Evolutionary conservation across 1,139 yeast species (phyloP), one percentile per base, ranked within the genome.

Genomic region (Yamadazyma triangularis): DNA sequence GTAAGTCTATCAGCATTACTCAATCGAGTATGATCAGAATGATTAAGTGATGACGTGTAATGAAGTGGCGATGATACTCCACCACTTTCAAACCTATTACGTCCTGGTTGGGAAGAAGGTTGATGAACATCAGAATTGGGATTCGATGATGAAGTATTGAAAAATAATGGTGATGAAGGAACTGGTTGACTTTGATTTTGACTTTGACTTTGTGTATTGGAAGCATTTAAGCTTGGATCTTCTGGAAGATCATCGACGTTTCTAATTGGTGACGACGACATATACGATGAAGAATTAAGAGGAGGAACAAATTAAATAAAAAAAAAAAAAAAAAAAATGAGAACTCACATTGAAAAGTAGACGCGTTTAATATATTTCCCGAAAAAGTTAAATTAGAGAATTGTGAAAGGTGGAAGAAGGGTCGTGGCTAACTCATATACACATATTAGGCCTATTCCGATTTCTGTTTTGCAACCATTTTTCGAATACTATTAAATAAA

Each of bases 121-220:
- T 41, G 47, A 32, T 42, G 44, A 16, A 39, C 44, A 35, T 67
- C 73, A 9, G 72, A 65, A 29, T 59, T 54, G 2, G 70, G 66
- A 36, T 67, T 65, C 14, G 75, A 70, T n/a, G 63, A 67, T 8
- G 77, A 68, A 18, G 77, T 71, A 14, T 76, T 74, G 49, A 79
- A 71, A 48, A 80, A 78, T 37, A 80, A 65, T 20, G 87, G 87
- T 15, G 87, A 79, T 9, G 85, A 77, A 7, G 81, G 80, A 23
- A 68, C 77, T 28, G 55, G 59, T 4, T 19, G 22, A 11, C 11
- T 8, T 24, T 28, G 37, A 23, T 23, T 23, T 31, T 42, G 46
- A 8, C 52, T 33, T 40, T 64, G 70, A 9, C 64, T 47, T 45
- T 63, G 72, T 2, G 68, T 52, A 33, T 58, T 59, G 3, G 67